Evolutionary conservation across 306 rosid species (phyloP).

Genomic region (Ormosia semicastrata): DNA sequence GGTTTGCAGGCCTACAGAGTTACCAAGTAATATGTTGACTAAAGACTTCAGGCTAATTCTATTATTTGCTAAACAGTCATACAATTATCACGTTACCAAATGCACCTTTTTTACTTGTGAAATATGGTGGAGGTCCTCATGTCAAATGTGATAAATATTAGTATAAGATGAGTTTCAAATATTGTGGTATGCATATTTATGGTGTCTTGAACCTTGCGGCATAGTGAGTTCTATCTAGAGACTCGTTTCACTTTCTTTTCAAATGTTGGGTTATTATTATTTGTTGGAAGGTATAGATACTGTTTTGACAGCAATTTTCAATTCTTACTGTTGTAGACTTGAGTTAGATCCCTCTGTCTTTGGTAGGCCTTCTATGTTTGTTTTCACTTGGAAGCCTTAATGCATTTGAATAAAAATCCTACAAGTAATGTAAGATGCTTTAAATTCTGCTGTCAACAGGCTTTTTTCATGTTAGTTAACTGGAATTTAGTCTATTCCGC

Average conservation of each 20-base stretch:
- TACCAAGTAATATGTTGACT: conserved; percentile 31
- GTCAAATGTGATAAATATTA: neutral
- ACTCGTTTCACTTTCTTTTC: neutral
- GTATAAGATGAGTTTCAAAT: neutral
- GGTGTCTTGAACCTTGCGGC: neutral
- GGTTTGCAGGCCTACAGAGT: conserved; percentile 43
- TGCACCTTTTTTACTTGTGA: neutral
- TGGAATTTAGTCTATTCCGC: neutral
- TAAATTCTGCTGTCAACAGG: neutral
- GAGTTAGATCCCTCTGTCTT: no score
- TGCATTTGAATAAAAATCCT: neutral
- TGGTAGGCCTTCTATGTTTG: neutral
- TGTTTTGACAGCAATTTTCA: neutral
- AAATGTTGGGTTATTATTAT: neutral
- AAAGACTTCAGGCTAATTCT: neutral
- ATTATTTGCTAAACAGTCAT: neutral
- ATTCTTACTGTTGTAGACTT: neutral
- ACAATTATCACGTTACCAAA: neutral
- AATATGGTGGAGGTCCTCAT: neutral
- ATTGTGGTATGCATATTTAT: neutral
- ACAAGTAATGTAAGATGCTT: neutral
- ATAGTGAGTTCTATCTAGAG: neutral
- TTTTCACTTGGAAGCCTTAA: neutral
- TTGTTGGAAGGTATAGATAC: neutral
- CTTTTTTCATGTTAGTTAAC: neutral